Conservation (phyloP, 306 rosid species). For the Urtica urens region DNA sequence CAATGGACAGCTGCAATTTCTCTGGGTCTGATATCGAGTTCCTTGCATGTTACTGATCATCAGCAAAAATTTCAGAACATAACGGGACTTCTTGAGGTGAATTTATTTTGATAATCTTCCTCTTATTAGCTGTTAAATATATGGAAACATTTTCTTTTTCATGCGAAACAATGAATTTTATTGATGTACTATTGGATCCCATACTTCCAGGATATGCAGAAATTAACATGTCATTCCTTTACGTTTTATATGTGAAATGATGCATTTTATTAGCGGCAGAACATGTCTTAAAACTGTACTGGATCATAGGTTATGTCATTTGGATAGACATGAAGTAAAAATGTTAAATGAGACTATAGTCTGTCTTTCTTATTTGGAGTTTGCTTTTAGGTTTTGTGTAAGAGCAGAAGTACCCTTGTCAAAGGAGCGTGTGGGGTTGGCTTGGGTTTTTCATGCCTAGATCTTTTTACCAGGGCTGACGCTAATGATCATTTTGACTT, state of each 20-base stretch:
- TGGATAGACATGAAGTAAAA: too few species aligned
- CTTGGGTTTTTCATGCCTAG: conserved; percentile 82
- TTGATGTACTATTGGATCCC: too few species aligned
- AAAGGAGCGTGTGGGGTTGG: conserved; percentile 96
- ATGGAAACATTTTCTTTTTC: conserved; percentile 6
- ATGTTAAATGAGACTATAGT: conserved; percentile 14
- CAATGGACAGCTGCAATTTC: conserved; percentile 94
- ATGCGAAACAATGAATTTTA: not conserved
- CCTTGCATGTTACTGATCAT: conserved; percentile 88
- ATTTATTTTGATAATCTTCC: conserved; percentile 14
- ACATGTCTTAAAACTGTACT: too few species aligned
- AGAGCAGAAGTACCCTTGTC: conserved; percentile 69
- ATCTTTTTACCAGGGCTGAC: conserved; percentile 70
- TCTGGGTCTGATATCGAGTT: conserved; percentile 81
- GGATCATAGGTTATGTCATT: too few species aligned
- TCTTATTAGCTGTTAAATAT: conserved; percentile 4
- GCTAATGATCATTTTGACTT: conserved; percentile 34
- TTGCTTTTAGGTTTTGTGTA: conserved; percentile 52
- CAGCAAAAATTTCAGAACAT: conserved; percentile 67
- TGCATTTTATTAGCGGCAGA: too few species aligned
- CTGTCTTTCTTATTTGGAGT: conserved; percentile 10
- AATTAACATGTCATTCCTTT: too few species aligned
- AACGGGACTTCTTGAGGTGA: conserved; percentile 77
- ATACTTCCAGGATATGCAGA: too few species aligned
- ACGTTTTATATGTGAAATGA: too few species aligned